A percentile compares a stretch with the other conserved stretches of the same genome.
Evolutionary conservation across 331 rosid genomes (phyloP).

Genomic region (Malus hybrid): DNA sequence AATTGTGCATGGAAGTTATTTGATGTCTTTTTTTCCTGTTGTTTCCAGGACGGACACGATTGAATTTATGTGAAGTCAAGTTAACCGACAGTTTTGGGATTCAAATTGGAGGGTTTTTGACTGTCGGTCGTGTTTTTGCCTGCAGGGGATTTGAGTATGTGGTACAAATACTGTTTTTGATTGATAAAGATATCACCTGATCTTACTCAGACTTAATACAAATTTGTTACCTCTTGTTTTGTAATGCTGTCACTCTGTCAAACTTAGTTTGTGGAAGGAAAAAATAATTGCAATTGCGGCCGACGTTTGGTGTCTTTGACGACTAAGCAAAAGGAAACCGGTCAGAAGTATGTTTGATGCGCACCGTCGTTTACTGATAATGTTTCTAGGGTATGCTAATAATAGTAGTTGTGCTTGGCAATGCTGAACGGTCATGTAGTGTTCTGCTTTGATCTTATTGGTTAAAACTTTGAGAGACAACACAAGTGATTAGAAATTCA

Average conservation of each 20-base stretch:
- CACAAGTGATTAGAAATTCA: too few species aligned
- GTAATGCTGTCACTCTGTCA: not conserved
- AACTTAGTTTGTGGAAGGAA: not conserved
- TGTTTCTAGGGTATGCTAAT: too few species aligned
- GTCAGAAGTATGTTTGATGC: not conserved
- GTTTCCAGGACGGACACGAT: slow-evolving; percentile 23
- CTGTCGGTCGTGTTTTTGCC: not conserved
- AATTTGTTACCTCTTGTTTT: slow-evolving; percentile 6
- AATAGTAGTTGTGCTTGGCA: not conserved
- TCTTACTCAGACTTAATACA: not conserved
- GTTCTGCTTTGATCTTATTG: not conserved
- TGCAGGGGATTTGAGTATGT: slow-evolving; percentile 5
- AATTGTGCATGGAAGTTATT: not conserved
- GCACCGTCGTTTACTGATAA: not conserved
- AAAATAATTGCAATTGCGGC: slow-evolving; percentile 6
- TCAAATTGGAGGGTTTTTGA: slow-evolving; percentile 4
- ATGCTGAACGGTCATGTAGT: not conserved
- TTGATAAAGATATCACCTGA: slow-evolving; percentile 10
- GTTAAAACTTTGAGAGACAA: too few species aligned
- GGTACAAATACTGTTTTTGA: slow-evolving; percentile 10
- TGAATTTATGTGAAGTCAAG: slow-evolving; percentile 15
- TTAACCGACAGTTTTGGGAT: not conserved
- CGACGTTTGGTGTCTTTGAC: not conserved
- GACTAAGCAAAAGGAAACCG: not conserved
- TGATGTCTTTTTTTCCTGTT: not conserved